Evolutionary conservation across 2,329 filamentous ascomycete species (phyloP).

Genomic region (Aureobasidium zeae): DNA sequence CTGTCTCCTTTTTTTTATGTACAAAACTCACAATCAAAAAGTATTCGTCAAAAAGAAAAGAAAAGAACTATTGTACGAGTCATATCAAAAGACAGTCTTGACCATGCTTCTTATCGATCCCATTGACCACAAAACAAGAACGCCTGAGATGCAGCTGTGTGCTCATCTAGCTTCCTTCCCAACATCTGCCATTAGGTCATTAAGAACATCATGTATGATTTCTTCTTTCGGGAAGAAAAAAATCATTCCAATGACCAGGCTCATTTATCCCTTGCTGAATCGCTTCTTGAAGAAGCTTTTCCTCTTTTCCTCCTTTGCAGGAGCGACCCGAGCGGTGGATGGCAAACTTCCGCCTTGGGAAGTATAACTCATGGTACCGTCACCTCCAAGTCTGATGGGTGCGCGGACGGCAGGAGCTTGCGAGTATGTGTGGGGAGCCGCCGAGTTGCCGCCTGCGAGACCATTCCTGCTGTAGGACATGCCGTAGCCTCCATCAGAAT

Average conservation of each 20-base stretch:
- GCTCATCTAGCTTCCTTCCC: slow-evolving; percentile 2
- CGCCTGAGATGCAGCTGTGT: slow-evolving; percentile 16
- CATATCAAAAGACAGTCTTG: too few relatives aligned
- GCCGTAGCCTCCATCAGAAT: slow-evolving; percentile 18
- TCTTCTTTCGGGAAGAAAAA: not conserved
- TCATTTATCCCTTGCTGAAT: slow-evolving; percentile 55
- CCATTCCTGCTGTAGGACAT: slow-evolving; percentile 9
- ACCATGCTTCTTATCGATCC: too few relatives aligned
- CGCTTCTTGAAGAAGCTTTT: slow-evolving; percentile 83
- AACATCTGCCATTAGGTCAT: slow-evolving; percentile 14
- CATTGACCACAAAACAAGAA: too few relatives aligned
- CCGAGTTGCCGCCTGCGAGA: not conserved
- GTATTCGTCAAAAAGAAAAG: not conserved
- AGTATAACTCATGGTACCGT: slow-evolving; percentile 13
- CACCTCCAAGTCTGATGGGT: slow-evolving; percentile 19
- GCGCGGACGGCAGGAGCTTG: slow-evolving; percentile 16
- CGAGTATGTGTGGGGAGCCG: slow-evolving; percentile 5
- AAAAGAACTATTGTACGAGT: too few relatives aligned
- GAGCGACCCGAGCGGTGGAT: slow-evolving; percentile 20
- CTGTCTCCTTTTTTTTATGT: too few relatives aligned
- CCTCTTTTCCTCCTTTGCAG: slow-evolving; percentile 53
- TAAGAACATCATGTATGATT: slow-evolving; percentile 7
- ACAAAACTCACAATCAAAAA: too few relatives aligned
- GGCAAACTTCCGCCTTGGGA: slow-evolving; percentile 20
- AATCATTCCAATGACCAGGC: not conserved